phyloP scores from a whole-genome alignment of 371 early-diverging fungal species.

The Mortierella sp. region DNA sequence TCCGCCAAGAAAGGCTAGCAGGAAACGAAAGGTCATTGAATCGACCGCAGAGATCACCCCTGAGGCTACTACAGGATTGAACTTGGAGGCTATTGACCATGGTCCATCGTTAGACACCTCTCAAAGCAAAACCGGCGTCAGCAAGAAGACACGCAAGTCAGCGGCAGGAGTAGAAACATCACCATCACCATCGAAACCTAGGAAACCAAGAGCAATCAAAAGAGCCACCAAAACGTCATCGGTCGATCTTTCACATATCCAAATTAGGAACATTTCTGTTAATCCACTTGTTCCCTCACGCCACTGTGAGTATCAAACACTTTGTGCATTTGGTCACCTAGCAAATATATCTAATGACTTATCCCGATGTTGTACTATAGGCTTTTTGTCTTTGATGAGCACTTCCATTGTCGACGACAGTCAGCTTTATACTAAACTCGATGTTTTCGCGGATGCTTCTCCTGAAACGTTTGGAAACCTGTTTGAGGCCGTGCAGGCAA shows the following conservation, averaged over 20 bases:
- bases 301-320: slow-evolving; percentile 28
- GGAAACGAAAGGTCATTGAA: slow-evolving; percentile 17
- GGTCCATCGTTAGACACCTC: not conserved
- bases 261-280: slow-evolving; percentile 48
- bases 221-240: not conserved
- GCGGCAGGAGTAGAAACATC: not conserved
- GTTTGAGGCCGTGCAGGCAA: slow-evolving; percentile 27
- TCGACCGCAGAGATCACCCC: not conserved
- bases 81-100: not conserved
- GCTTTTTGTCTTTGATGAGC: slow-evolving; percentile 31
- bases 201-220: slow-evolving; percentile 3
- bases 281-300: slow-evolving; percentile 29
- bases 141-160: not conserved
- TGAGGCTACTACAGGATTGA: not conserved
- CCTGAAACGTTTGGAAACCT: slow-evolving; percentile 23
- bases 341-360: too few species aligned
- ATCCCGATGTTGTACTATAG: slow-evolving; percentile 14
- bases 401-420: slow-evolving; percentile 34
- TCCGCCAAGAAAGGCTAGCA: slow-evolving; percentile 6
- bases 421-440: slow-evolving; percentile 29
- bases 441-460: slow-evolving; percentile 10
- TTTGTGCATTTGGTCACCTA: too few species aligned
- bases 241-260: slow-evolving; percentile 19
- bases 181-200: not conserved
- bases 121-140: not conserved